These are phyloP conservation scores for Neostapfia colusana DNA, from an alignment of 176 grass and related monocot genomes.

Conservation along the genomic window DNA sequence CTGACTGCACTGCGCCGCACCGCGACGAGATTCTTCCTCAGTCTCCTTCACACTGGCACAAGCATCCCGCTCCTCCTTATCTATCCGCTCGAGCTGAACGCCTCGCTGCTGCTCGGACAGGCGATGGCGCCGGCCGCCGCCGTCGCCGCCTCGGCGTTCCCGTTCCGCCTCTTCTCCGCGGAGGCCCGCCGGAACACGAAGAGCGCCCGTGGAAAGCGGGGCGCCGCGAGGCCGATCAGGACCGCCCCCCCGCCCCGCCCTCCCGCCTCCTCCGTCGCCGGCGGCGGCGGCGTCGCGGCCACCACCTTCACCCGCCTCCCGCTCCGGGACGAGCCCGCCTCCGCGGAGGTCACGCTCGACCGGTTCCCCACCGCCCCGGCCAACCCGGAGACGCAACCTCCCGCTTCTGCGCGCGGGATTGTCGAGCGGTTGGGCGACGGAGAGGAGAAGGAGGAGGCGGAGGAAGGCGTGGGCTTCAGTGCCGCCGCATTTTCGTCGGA, in stretches of 20 bases:
- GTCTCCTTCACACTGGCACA: no score
- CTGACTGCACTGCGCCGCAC: no score
- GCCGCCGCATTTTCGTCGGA: not conserved
- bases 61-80: slow-evolving; percentile 26
- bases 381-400: not conserved
- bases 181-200: slow-evolving; percentile 52
- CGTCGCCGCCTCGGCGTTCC: slow-evolving; percentile 54
- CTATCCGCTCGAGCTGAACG: not conserved
- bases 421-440: slow-evolving; percentile 35
- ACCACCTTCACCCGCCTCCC: slow-evolving; percentile 87
- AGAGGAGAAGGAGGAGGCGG: slow-evolving; percentile 47
- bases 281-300: slow-evolving; percentile 41
- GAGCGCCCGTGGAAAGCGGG: slow-evolving; percentile 32
- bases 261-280: slow-evolving; percentile 8
- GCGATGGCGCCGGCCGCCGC: slow-evolving; percentile 46
- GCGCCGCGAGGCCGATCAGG: slow-evolving; percentile 42
- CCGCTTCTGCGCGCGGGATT: slow-evolving; percentile 22
- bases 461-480: slow-evolving; percentile 3
- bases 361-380: slow-evolving; percentile 43
- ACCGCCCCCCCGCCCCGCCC: slow-evolving; percentile 31
- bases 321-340: slow-evolving; percentile 35
- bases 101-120: not conserved
- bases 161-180: slow-evolving; percentile 57
- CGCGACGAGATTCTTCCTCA: not conserved
- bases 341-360: slow-evolving; percentile 59